phyloP scores from a whole-genome alignment of 2,329 filamentous ascomycete genomes.

The Aspergillus pseudotamarii region DNA sequence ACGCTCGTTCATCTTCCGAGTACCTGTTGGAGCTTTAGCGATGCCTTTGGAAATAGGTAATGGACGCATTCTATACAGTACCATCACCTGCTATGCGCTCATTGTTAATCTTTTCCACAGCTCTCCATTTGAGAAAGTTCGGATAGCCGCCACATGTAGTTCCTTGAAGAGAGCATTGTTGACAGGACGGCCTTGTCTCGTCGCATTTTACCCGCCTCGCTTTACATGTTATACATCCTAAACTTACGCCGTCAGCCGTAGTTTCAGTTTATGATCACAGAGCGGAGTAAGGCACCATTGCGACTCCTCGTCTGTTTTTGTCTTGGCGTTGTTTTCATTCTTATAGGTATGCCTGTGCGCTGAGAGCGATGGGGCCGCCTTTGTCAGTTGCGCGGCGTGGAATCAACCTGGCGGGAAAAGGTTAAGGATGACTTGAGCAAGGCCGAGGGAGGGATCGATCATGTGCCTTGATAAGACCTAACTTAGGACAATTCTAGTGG shows the following conservation, averaged over 20 bases:
- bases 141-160: background rate
- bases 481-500: background rate
- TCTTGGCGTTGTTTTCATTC: background rate
- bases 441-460: background rate
- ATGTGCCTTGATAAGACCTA: background rate
- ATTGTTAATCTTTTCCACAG: background rate
- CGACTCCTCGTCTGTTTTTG: background rate
- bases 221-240: slow-evolving; percentile 1
- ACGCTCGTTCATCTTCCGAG: background rate
- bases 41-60: background rate
- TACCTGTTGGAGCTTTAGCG: background rate
- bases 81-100: background rate
- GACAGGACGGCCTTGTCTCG: background rate
- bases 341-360: background rate
- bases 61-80: background rate
- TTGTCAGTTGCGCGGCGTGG: background rate
- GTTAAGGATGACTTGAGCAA: background rate
- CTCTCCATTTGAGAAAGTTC: background rate
- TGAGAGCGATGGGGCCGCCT: background rate
- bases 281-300: background rate
- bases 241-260: background rate
- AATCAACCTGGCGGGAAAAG: background rate
- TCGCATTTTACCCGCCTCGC: background rate
- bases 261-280: no score
- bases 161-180: background rate